These are phyloP conservation scores for Diaporthe aspalathi DNA, from an alignment of 2,329 filamentous ascomycete genomes.

Conservation along the genomic window DNA sequence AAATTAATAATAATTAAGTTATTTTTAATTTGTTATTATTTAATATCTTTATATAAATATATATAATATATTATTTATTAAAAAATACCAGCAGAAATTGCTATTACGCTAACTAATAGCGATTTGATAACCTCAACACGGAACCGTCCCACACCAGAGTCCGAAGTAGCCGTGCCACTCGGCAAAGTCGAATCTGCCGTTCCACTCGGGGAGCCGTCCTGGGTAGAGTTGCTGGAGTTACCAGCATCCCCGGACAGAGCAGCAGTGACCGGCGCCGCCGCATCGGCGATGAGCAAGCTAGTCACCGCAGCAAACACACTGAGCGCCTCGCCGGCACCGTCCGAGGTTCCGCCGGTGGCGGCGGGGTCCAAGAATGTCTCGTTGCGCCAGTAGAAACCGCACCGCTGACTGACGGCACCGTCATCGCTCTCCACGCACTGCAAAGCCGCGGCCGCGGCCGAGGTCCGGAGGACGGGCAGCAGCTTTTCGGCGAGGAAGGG, in stretches of 20 bases:
- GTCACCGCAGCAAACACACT: slow-evolving; percentile 57
- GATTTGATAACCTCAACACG: slow-evolving; percentile 62
- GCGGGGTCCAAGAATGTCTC: slow-evolving; percentile 37
- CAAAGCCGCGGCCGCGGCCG: slow-evolving; percentile 60
- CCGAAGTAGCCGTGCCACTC: slow-evolving; percentile 52
- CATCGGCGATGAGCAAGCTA: slow-evolving; percentile 46
- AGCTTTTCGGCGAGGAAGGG: slow-evolving; percentile 60
- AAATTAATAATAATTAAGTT: too few relatives aligned
- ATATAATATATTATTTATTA: neutral
- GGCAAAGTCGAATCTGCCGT: slow-evolving; percentile 56
- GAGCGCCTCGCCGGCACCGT: slow-evolving; percentile 59
- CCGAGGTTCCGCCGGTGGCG: slow-evolving; percentile 52
- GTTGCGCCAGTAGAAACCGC: slow-evolving; percentile 61
- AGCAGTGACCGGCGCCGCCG: slow-evolving; percentile 39
- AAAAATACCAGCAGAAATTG: slow-evolving; percentile 12
- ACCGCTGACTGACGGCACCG: slow-evolving; percentile 53
- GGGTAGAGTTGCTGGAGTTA: slow-evolving; percentile 45
- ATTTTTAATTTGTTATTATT: too few relatives aligned
- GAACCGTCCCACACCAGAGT: slow-evolving; percentile 54
- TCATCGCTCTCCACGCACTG: slow-evolving; percentile 58
- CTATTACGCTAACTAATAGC: slow-evolving; percentile 7
- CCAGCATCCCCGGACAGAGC: neutral
- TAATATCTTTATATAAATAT: too few relatives aligned
- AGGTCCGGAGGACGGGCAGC: slow-evolving; percentile 57
- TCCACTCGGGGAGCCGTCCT: slow-evolving; percentile 63